Evolutionary conservation across 2,329 filamentous ascomycete species (phyloP).

Genomic region (Lachnellula arida): DNA sequence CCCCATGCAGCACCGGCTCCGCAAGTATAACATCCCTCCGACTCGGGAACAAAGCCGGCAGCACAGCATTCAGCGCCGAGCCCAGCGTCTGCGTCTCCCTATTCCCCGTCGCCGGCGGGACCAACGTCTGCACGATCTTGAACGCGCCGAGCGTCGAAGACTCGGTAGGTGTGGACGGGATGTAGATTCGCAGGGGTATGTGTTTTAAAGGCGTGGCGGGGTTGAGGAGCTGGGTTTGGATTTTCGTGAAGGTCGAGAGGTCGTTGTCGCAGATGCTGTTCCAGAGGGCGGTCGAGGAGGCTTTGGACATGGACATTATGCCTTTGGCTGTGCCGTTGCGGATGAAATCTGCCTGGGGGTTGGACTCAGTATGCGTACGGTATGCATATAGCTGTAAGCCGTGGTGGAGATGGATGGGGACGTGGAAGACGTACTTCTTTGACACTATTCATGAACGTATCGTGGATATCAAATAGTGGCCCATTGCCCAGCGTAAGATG

Average conservation of each 20-base stretch:
- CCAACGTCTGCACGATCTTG: conserved; percentile 70
- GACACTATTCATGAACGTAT: conserved; percentile 64
- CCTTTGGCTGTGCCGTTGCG: conserved; percentile 66
- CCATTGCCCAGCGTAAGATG: conserved; percentile 54
- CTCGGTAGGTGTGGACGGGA: conserved; percentile 58
- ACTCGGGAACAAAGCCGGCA: conserved; percentile 84
- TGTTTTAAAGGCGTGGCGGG: conserved; percentile 70
- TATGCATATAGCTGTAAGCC: neutral
- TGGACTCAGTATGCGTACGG: neutral
- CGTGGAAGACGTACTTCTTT: conserved; percentile 47
- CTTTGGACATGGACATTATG: conserved; percentile 66
- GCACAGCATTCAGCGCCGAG: conserved; percentile 65
- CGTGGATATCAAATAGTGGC: conserved; percentile 48
- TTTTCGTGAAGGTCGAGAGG: conserved; percentile 63
- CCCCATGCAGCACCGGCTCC: conserved; percentile 80
- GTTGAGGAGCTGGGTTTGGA: conserved; percentile 74
- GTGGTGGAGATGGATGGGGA: neutral
- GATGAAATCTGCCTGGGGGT: conserved; percentile 51
- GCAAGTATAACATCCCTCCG: conserved; percentile 79
- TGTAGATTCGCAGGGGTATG: conserved; percentile 83
- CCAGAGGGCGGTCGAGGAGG: conserved; percentile 64
- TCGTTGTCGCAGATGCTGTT: conserved; percentile 63
- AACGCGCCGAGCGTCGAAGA: conserved; percentile 49
- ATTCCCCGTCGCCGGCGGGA: conserved; percentile 46
- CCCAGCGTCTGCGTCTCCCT: conserved; percentile 66